A percentile compares a stretch with the other conserved stretches of the same genome.
Evolutionary conservation across 768 basidiomycete species (phyloP).

Genomic region (Boletus reticulatus): DNA sequence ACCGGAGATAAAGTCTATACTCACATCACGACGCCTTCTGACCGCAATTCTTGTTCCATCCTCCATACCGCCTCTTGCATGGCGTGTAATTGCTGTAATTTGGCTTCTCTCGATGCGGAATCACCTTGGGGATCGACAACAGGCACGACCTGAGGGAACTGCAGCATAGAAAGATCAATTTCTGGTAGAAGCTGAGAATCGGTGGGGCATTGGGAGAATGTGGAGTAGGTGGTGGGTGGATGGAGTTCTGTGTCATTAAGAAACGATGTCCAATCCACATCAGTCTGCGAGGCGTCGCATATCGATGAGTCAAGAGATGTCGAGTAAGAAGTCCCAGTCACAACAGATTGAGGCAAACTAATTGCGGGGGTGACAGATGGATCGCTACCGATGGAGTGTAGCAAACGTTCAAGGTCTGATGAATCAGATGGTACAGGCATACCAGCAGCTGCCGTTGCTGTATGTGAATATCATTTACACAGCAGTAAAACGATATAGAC

Average conservation of each 20-base stretch:
- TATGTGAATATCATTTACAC: background rate
- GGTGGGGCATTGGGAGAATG: slow-evolving; percentile 1
- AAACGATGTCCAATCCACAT: slow-evolving; percentile 17
- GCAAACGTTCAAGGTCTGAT: slow-evolving; percentile 6
- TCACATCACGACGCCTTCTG: slow-evolving; percentile 18
- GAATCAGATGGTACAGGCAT: background rate
- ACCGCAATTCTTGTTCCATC: slow-evolving; percentile 33
- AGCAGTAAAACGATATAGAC: background rate
- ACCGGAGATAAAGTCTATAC: background rate
- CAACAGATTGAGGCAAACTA: background rate
- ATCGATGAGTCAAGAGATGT: background rate
- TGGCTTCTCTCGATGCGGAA: slow-evolving; percentile 10
- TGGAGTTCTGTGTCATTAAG: background rate
- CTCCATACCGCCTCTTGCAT: slow-evolving; percentile 35
- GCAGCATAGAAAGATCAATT: slow-evolving; percentile 27
- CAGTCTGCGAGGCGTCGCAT: background rate
- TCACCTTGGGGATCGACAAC: background rate
- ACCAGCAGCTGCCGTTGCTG: background rate
- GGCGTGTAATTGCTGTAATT: slow-evolving; percentile 19
- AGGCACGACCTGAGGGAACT: slow-evolving; percentile 13
- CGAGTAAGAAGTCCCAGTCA: background rate
- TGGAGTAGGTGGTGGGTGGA: background rate
- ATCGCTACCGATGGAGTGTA: slow-evolving; percentile 3
- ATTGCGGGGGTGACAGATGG: background rate
- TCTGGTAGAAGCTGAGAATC: slow-evolving; percentile 11